Evolutionary conservation across 2,329 filamentous ascomycete genomes (phyloP).

Genomic region (Didymella keratinophila): DNA sequence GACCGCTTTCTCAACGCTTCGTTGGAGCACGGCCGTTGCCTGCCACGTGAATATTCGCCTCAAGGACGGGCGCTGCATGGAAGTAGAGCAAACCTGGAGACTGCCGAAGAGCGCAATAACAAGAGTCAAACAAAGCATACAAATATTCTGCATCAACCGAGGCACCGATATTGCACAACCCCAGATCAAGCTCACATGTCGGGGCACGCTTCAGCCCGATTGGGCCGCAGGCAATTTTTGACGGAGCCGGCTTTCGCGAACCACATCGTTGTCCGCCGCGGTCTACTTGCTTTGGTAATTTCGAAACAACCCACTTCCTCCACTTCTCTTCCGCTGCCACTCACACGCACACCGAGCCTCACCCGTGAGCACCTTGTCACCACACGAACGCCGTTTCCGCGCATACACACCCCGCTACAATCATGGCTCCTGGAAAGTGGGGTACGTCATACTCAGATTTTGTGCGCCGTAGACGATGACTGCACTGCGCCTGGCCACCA

Average conservation of each 20-base stretch:
- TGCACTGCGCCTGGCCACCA: conserved; percentile 24
- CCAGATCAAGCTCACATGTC: conserved; percentile 11
- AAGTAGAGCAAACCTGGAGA: background rate
- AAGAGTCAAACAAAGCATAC: background rate
- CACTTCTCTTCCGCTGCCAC: conserved; percentile 20
- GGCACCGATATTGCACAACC: background rate
- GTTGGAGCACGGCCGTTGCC: background rate
- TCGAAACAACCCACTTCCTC: conserved; percentile 21
- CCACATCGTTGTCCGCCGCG: conserved; percentile 38
- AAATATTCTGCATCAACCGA: too few relatives aligned
- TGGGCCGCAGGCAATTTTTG: conserved; percentile 44
- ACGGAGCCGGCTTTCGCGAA: conserved; percentile 32
- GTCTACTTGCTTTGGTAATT: conserved; percentile 28
- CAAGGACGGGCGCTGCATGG: background rate
- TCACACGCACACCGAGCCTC: conserved; percentile 12
- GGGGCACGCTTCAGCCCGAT: conserved; percentile 25
- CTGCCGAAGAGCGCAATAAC: background rate
- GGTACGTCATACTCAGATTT: conserved; percentile 50
- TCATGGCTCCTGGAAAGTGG: conserved; percentile 52
- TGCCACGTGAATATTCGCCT: background rate
- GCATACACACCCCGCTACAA: conserved; percentile 30
- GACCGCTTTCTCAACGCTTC: background rate
- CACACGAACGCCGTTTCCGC: conserved; percentile 1
- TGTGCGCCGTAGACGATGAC: conserved; percentile 20
- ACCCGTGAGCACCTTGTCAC: conserved; percentile 3